Conservation (phyloP, 73 alveolate species). For the Tetrahymena thermophila region DNA sequence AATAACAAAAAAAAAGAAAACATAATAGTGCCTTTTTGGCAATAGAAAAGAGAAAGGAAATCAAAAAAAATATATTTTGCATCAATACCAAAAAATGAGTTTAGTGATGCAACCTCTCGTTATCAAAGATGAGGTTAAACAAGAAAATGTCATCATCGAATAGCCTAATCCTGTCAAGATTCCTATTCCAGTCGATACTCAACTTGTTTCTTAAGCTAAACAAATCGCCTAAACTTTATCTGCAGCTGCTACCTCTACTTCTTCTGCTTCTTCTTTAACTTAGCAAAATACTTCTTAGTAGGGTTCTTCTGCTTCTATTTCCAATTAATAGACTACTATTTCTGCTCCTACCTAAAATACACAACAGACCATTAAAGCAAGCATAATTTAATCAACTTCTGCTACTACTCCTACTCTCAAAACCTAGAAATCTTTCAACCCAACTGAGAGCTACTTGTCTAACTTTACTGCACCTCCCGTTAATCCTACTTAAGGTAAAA, state of each 20-base stretch:
- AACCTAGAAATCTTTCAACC: neutral
- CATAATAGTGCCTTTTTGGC: neutral
- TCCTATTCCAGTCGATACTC: neutral
- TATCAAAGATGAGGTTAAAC: neutral
- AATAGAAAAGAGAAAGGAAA: neutral
- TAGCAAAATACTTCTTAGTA: neutral
- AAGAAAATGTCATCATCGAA: neutral
- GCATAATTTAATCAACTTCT: neutral
- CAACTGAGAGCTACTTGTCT: neutral
- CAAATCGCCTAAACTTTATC: neutral
- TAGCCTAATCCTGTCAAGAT: neutral
- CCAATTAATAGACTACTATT: neutral
- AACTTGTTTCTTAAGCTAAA: neutral
- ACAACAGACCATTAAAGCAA: neutral
- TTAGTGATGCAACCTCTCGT: slow-evolving; percentile 2
- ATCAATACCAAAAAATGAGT: neutral
- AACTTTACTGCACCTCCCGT: neutral
- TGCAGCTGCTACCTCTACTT: neutral
- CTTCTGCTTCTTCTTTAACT: neutral
- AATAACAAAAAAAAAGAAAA: neutral
- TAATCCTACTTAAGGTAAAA: neutral
- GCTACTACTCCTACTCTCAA: neutral
- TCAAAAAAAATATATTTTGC: neutral
- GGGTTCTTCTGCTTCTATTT: neutral
- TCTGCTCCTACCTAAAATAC: neutral